Conservation (phyloP, 2,329 filamentous ascomycete species). For the Cladosporium sp. region DNA sequence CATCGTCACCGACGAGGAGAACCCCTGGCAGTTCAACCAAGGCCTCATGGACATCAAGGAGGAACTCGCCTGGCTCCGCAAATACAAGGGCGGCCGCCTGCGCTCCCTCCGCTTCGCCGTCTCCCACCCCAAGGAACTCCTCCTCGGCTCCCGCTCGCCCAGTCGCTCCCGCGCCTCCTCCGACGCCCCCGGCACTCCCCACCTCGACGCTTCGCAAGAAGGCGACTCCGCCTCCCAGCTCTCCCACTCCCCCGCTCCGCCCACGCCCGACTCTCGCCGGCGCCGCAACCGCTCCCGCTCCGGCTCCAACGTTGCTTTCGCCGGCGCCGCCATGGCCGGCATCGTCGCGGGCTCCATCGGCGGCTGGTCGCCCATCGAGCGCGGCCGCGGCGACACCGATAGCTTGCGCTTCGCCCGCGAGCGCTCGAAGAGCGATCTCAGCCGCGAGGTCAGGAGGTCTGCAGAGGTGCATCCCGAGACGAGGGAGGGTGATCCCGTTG, state of each 20-base stretch:
- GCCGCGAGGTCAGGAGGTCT: constrained; percentile 32
- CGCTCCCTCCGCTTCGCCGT: constrained; percentile 77
- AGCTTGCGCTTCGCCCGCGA: constrained; percentile 32
- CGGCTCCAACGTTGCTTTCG: constrained; percentile 65
- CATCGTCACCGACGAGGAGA: constrained; percentile 36
- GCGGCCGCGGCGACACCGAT: constrained; percentile 35
- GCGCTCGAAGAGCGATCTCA: constrained; percentile 26
- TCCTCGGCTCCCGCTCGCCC: constrained; percentile 57
- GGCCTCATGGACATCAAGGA: constrained; percentile 69
- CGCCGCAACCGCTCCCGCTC: constrained; percentile 56
- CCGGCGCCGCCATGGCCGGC: constrained; percentile 75
- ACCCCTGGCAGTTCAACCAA: constrained; percentile 56
- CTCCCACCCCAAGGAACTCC: constrained; percentile 65
- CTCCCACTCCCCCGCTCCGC: constrained; percentile 37
- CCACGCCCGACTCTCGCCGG: constrained; percentile 51
- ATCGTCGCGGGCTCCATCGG: constrained; percentile 69
- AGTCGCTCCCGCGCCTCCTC: constrained; percentile 58
- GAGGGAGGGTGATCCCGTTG: constrained; percentile 41
- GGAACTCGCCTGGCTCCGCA: constrained; percentile 73
- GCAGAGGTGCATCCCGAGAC: constrained; percentile 45
- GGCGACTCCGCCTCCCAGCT: constrained; percentile 23
- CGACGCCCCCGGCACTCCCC: constrained; percentile 58
- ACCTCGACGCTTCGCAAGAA: constrained; percentile 42
- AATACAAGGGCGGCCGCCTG: constrained; percentile 72
- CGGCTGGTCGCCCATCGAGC: constrained; percentile 65